Conservation (phyloP, 2,329 filamentous ascomycete species). For the Alternaria triticimaculans region DNA sequence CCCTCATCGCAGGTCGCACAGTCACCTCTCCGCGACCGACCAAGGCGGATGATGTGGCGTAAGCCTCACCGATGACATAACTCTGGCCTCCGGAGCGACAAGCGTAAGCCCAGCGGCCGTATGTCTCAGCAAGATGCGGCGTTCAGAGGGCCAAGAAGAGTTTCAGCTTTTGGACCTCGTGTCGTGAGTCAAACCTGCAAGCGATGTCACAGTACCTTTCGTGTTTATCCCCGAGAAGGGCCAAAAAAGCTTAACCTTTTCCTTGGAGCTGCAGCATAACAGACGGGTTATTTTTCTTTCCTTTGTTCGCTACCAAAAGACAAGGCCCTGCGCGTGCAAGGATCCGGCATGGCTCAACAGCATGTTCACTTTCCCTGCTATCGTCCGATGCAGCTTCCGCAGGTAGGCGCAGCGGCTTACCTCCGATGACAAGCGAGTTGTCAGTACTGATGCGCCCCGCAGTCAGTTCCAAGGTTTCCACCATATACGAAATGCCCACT, state of each 20-base stretch:
- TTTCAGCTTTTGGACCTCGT: neutral
- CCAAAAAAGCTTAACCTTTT: neutral
- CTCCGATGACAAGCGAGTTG: neutral
- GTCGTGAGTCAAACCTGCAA: neutral
- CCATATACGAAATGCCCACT: neutral
- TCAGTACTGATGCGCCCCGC: neutral
- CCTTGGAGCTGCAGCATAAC: neutral
- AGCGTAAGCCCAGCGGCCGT: neutral
- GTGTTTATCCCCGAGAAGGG: neutral
- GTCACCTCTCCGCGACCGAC: neutral
- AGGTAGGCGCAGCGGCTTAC: neutral
- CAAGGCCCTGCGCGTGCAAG: neutral
- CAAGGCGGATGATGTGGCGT: neutral
- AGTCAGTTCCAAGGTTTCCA: neutral
- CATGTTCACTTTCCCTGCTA: neutral
- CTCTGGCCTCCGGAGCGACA: neutral
- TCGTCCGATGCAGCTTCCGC: neutral
- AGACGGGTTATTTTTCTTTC: neutral
- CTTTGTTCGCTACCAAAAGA: slow-evolving; percentile 1
- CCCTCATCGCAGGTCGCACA: neutral
- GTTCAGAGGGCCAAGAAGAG: neutral
- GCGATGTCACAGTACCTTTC: neutral
- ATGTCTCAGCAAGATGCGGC: neutral
- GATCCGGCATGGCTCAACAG: neutral
- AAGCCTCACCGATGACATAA: neutral